These are phyloP conservation scores for Arthrinium phaeospermum DNA, from an alignment of 2,329 filamentous ascomycete species.

Conservation along the genomic window DNA sequence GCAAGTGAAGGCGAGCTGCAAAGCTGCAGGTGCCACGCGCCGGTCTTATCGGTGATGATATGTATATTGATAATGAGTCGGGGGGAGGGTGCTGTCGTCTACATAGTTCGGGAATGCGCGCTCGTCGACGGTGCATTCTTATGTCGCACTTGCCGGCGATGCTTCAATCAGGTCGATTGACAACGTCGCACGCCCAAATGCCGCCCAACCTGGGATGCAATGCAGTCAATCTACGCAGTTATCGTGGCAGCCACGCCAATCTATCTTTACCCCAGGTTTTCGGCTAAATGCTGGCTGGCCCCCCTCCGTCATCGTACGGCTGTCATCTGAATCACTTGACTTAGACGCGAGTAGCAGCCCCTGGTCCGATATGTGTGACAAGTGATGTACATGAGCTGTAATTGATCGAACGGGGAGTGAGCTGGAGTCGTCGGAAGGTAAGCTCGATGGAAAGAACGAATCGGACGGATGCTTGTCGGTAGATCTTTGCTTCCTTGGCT, in stretches of 20 bases:
- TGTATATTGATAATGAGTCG: not conserved
- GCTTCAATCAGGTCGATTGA: not conserved
- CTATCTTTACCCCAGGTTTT: conserved; percentile 11
- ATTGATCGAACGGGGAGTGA: not conserved
- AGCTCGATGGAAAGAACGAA: not conserved
- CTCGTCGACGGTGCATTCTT: not conserved
- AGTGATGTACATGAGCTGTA: not conserved
- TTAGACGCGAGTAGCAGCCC: not conserved
- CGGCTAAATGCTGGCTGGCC: conserved; percentile 1
- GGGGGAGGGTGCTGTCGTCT: not conserved
- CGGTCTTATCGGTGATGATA: not conserved
- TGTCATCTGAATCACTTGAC: conserved; percentile 9
- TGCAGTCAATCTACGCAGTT: conserved; percentile 10
- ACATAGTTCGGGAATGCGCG: not conserved
- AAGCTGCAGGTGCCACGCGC: not conserved
- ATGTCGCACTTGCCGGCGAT: not conserved
- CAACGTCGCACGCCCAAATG: not conserved
- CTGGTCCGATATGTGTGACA: not conserved
- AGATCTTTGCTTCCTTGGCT: not conserved
- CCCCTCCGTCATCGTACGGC: not conserved
- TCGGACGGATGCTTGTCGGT: not conserved
- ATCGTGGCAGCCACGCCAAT: conserved; percentile 3
- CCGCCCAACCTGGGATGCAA: not conserved
- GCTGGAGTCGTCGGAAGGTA: not conserved
- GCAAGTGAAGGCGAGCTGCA: not conserved